Evolutionary conservation across 1,139 yeast species (phyloP).

Genomic region (Geotrichum klebahnii): DNA sequence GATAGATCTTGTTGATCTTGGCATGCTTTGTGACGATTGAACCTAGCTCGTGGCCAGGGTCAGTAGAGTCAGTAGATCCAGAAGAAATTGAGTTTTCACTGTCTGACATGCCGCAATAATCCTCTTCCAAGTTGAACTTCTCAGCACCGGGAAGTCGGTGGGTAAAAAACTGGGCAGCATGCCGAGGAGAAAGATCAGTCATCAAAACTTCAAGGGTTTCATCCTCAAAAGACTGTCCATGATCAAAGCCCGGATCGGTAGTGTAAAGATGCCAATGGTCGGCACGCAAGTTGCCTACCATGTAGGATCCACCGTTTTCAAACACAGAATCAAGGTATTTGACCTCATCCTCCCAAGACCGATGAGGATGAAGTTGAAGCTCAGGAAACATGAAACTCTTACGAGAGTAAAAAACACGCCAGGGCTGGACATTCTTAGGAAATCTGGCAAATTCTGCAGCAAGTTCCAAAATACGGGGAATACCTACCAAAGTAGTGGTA

Average conservation of each 20-base stretch:
- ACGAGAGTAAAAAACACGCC: constrained; percentile 81
- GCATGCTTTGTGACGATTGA: constrained; percentile 59
- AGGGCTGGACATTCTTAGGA: constrained; percentile 41
- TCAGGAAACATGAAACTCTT: constrained; percentile 91
- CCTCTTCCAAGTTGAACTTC: constrained; percentile 37
- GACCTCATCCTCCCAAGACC: constrained; percentile 80
- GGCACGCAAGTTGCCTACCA: constrained; percentile 73
- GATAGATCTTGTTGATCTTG: constrained; percentile 58
- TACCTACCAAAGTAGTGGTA: constrained; percentile 80
- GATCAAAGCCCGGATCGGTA: constrained; percentile 40
- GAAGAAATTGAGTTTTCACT: constrained; percentile 16
- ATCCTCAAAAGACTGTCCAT: constrained; percentile 42
- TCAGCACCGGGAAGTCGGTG: constrained; percentile 47
- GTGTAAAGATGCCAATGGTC: constrained; percentile 91
- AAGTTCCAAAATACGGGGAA: constrained; percentile 57
- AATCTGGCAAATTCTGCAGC: constrained; percentile 41
- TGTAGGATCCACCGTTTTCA: constrained; percentile 59
- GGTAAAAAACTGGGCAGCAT: constrained; percentile 60
- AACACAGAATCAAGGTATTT: constrained; percentile 62
- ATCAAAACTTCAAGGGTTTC: constrained; percentile 86
- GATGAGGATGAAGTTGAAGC: constrained; percentile 75
- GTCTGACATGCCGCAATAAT: constrained; percentile 26
- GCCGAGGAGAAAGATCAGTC: constrained; percentile 69
- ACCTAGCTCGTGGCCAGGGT: constrained; percentile 78
- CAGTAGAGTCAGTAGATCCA: constrained; percentile 36